Conservation (phyloP, 306 rosid species). For the apple (Malus domestica) region DNA sequence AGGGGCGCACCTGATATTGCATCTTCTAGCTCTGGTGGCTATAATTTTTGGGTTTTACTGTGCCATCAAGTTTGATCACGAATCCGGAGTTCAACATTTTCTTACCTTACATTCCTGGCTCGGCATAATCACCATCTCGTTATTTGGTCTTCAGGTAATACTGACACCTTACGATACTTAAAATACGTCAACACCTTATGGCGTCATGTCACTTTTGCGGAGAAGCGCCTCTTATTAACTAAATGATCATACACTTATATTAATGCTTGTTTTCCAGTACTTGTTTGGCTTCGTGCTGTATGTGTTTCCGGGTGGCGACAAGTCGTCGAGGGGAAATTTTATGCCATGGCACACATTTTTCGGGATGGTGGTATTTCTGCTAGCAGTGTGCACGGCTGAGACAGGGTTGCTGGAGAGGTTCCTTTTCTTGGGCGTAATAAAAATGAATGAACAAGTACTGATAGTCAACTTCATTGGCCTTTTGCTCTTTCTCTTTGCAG, state of each 20-base stretch:
- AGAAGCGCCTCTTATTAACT: background rate
- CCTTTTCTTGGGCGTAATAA: background rate
- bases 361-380: constrained; percentile 43
- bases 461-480: constrained; percentile 60
- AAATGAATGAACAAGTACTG: constrained; percentile 25
- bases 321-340: constrained; percentile 28
- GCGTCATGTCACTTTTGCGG: background rate
- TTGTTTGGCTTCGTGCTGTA: constrained; percentile 36
- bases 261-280: constrained; percentile 24
- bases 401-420: constrained; percentile 37
- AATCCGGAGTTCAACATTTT: constrained; percentile 11
- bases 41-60: constrained; percentile 40
- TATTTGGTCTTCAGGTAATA: constrained; percentile 52
- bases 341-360: constrained; percentile 64
- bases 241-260: background rate
- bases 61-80: constrained; percentile 40
- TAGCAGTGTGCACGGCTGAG: constrained; percentile 46
- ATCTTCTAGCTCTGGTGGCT: constrained; percentile 41
- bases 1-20: constrained; percentile 44
- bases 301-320: constrained; percentile 48
- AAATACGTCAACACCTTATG: background rate
- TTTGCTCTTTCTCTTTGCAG: constrained; percentile 45
- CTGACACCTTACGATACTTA: background rate
- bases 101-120: constrained; percentile 68
- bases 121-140: constrained; percentile 48